Conservation (phyloP, 2,329 filamentous ascomycete genomes). For the Claviceps sp. region DNA sequence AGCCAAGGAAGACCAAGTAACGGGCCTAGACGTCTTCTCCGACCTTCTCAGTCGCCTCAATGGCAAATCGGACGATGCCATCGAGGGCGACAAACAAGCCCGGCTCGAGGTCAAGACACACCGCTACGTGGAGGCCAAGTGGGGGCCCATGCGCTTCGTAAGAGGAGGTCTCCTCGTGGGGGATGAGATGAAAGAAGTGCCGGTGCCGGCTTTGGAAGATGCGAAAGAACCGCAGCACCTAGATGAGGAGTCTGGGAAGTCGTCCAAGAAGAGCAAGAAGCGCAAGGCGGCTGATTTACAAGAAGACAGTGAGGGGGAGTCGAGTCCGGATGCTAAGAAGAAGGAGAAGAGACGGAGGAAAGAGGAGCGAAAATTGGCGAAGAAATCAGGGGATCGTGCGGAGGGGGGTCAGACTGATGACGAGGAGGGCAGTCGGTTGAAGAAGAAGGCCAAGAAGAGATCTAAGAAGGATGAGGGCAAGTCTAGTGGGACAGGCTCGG, state of each 20-base stretch:
- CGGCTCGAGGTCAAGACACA: conserved; percentile 59
- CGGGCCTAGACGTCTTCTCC: conserved; percentile 77
- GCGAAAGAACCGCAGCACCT: conserved; percentile 7
- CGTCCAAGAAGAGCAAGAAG: conserved; percentile 33
- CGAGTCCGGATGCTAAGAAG: conserved; percentile 13
- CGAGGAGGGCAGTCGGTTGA: conserved; percentile 24
- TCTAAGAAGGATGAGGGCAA: conserved; percentile 16
- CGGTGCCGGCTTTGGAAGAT: conserved; percentile 8
- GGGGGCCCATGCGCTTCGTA: conserved; percentile 75
- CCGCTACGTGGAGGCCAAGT: conserved; percentile 61
- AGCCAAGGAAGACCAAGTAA: conserved; percentile 62
- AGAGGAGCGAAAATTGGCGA: conserved; percentile 21
- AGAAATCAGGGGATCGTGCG: conserved; percentile 11
- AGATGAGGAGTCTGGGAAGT: conserved; percentile 13
- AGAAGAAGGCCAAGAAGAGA: conserved; percentile 28
- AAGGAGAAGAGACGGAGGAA: conserved; percentile 23
- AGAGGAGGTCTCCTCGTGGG: conserved; percentile 61
- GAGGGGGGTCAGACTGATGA: conserved; percentile 11
- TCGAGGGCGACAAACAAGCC: conserved; percentile 56
- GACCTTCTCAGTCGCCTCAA: conserved; percentile 80
- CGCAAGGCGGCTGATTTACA: conserved; percentile 30
- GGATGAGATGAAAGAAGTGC: conserved; percentile 35
- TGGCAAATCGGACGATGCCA: conserved; percentile 63
- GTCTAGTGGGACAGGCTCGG: conserved; percentile 13
- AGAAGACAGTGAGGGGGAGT: conserved; percentile 9